phyloP scores from a whole-genome alignment of 768 basidiomycete genomes.

The Pleurotus pulmonarius region DNA sequence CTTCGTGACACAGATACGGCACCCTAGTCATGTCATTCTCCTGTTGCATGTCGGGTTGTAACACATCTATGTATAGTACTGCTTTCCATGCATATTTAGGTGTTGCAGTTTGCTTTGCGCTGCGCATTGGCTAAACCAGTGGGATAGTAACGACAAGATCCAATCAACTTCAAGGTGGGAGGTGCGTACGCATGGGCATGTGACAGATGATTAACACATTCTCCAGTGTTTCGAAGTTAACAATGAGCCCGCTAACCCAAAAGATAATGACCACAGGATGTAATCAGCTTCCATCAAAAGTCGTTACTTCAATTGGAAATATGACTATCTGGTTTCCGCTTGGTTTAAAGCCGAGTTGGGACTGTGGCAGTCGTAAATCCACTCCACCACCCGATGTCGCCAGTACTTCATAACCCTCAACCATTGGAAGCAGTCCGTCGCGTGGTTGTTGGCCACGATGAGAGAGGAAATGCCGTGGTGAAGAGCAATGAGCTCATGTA shows the following conservation, averaged over 20 bases:
- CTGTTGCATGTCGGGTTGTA: conserved; percentile 13
- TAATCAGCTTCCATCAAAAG: conserved; percentile 1
- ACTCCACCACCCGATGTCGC: neutral
- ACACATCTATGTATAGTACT: conserved; percentile 11
- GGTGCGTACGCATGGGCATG: neutral
- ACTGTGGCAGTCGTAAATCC: neutral
- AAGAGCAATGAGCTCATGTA: conserved; percentile 28
- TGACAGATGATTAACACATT: conserved; percentile 2
- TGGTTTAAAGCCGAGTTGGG: neutral
- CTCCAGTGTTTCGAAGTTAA: neutral
- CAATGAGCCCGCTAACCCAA: neutral
- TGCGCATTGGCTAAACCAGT: neutral
- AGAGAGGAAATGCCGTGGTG: conserved; percentile 36
- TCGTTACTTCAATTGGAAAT: conserved; percentile 3
- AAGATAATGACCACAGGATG: neutral
- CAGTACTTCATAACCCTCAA: conserved; percentile 6
- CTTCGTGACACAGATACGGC: conserved; percentile 31
- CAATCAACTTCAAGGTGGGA: neutral
- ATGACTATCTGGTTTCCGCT: neutral
- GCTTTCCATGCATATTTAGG: neutral
- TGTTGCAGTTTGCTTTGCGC: neutral
- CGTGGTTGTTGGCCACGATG: conserved; percentile 48
- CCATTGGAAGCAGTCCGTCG: conserved; percentile 39
- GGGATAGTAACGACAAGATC: neutral
- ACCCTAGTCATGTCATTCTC: conserved; percentile 24